phyloP scores from a whole-genome alignment of 2,329 filamentous ascomycete species.

The Aspergillus fructus region DNA sequence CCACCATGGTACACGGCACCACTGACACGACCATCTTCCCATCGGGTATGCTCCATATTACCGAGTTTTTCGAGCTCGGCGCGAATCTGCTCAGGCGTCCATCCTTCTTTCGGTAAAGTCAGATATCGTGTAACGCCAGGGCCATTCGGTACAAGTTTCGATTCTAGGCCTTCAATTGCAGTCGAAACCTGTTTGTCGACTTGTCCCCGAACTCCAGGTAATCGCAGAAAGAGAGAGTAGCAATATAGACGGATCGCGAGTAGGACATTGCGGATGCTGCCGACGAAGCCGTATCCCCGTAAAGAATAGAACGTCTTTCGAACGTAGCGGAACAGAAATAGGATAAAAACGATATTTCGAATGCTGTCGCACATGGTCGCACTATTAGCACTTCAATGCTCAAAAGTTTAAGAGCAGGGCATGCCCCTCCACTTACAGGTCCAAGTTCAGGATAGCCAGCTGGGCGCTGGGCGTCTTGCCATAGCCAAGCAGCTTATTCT shows the following conservation, averaged over 20 bases:
- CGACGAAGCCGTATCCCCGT: slow-evolving; percentile 82
- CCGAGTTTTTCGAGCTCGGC: slow-evolving; percentile 76
- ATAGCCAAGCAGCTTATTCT: slow-evolving; percentile 45
- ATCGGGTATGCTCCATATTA: slow-evolving; percentile 87
- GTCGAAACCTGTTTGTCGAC: slow-evolving; percentile 82
- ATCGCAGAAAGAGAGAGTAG: slow-evolving; percentile 81
- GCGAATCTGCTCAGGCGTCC: slow-evolving; percentile 74
- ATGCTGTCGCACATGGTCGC: slow-evolving; percentile 51
- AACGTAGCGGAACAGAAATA: slow-evolving; percentile 82
- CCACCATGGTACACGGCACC: slow-evolving; percentile 97
- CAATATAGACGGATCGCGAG: slow-evolving; percentile 66
- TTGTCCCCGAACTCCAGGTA: slow-evolving; percentile 81
- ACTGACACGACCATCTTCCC: slow-evolving; percentile 94
- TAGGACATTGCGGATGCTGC: slow-evolving; percentile 74
- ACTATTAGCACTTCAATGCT: not conserved
- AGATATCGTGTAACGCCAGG: slow-evolving; percentile 72
- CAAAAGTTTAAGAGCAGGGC: not conserved
- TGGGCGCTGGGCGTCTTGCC: slow-evolving; percentile 33
- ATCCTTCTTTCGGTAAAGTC: slow-evolving; percentile 77
- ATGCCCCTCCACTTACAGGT: slow-evolving; percentile 39
- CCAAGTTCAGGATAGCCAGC: slow-evolving; percentile 39
- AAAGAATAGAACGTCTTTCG: slow-evolving; percentile 80
- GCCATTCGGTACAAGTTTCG: slow-evolving; percentile 75
- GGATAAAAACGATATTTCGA: slow-evolving; percentile 82
- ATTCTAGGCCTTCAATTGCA: slow-evolving; percentile 75